Base-by-base conservation (phyloP, 2,329 filamentous ascomycete species). In the Pseudohalonectria lignicola region DNA sequence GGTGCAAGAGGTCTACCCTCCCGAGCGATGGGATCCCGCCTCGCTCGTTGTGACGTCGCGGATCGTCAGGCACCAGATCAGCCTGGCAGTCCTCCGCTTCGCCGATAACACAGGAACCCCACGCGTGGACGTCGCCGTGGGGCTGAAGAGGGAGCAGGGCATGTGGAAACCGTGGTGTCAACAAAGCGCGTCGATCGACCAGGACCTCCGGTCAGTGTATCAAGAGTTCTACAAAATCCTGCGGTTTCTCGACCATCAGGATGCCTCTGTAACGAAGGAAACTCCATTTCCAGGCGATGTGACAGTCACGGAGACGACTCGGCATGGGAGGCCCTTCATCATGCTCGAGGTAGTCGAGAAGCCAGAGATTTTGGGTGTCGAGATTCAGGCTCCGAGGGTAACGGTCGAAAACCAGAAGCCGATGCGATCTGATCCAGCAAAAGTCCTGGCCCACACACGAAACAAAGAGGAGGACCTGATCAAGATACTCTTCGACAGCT, bases 101-200 rank as follows among this genome's bases (percentile, higher is more conserved):
- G 30, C 30, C 15, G 21, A 36, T 12, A 15, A 21, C 9, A 23
- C 20, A 25, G 20, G 34, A 4, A 20, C n/a, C 13, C 20, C 34
- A 7, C 26, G 34, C 34, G 8, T 36, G 20, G 34, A 36, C 13
- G 34, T 36, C 23, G 23, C 18, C 26, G 34, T 36, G n/a, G 34
- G 34, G 11, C 23, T 36, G n/a, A 16, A 11, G n/a, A 36, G 28
- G 13, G 19, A n/a, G 8, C 9, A 17, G 10, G 20, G 26, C 17
- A 11, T 16, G 15, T 36, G 34, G 34, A 25, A 15, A 8, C 34
- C 34, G 34, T 36, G 34, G 34, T 36, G 34, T 23, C 18, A 16
- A 18, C 34, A 36, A 23, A 36, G 12, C 21, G n/a, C n/a, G n/a
- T n/a, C n/a, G n/a, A n/a, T n/a, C n/a, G n/a, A n/a, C n/a, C n/a